Percentiles rank a stretch among this genome's conserved stretches.
Evolutionary conservation across 805 yeast species (phyloP).

Genomic region (Candida lessepsii): DNA sequence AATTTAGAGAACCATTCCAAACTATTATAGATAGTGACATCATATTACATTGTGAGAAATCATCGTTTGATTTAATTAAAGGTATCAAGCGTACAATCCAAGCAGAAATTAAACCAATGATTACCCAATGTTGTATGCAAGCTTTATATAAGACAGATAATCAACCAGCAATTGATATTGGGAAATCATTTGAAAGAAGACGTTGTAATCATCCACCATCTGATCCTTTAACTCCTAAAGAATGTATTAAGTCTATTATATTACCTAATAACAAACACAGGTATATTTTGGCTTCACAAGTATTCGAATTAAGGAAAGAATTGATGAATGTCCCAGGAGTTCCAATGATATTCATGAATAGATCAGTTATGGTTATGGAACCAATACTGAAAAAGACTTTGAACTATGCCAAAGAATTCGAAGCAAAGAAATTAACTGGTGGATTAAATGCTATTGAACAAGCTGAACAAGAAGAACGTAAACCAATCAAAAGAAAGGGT

Average conservation of each 20-base stretch:
- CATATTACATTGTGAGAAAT: conserved; percentile 60
- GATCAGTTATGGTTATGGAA: conserved; percentile 95
- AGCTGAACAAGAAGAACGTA: conserved; percentile 17
- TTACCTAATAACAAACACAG: conserved; percentile 82
- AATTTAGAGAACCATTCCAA: conserved; percentile 92
- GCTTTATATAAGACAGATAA: conserved; percentile 70
- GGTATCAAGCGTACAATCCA: conserved; percentile 81
- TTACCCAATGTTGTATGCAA: conserved; percentile 94
- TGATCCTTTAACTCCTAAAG: conserved; percentile 60
- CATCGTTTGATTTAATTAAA: conserved; percentile 76
- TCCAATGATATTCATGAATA: conserved; percentile 81
- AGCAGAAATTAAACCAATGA: conserved; percentile 82
- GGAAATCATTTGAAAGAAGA: conserved; percentile 85
- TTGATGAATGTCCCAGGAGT: conserved; percentile 83
- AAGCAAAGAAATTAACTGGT: conserved; percentile 63
- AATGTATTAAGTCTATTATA: conserved; percentile 74
- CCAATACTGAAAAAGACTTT: conserved; percentile 76
- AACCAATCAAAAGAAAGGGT: conserved; percentile 55
- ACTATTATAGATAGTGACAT: conserved; percentile 81
- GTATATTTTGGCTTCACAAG: conserved; percentile 85
- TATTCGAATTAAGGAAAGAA: conserved; percentile 61
- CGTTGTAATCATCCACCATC: conserved; percentile 82
- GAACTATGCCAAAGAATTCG: conserved; percentile 43
- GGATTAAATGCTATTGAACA: conserved; percentile 68
- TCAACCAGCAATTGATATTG: conserved; percentile 75